Conservation (phyloP, 768 basidiomycete species). For the Suillus placidus region DNA sequence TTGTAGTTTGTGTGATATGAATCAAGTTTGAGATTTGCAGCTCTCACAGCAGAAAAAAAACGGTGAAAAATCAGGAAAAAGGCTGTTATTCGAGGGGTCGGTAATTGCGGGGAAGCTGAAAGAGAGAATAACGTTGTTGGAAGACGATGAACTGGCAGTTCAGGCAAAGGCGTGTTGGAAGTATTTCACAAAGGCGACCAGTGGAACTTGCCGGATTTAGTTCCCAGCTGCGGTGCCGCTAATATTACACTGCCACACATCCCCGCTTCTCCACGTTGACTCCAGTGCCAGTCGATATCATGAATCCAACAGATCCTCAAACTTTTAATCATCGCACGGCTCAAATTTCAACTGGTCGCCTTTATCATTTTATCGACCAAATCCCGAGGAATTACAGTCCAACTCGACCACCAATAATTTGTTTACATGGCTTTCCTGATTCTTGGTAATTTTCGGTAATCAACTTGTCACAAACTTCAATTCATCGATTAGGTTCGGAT, state of each 20-base stretch:
- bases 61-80: conserved; percentile 24
- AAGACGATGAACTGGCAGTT: conserved; percentile 14
- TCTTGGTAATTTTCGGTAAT: conserved; percentile 36
- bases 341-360: conserved; percentile 57
- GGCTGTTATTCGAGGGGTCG: conserved; percentile 1
- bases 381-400: conserved; percentile 45
- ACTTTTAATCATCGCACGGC: conserved; percentile 57
- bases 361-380: conserved; percentile 77
- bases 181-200: conserved; percentile 28
- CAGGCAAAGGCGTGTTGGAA: conserved; percentile 27
- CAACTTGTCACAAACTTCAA: neutral
- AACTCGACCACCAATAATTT: conserved; percentile 56
- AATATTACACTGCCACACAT: conserved; percentile 19
- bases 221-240: conserved; percentile 29
- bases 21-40: conserved; percentile 23
- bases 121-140: conserved; percentile 10
- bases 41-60: conserved; percentile 31
- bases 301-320: conserved; percentile 17
- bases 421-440: conserved; percentile 83
- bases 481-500: conserved; percentile 59
- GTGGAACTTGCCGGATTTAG: conserved; percentile 29
- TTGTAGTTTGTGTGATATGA: conserved; percentile 36
- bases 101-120: conserved; percentile 23
- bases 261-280: conserved; percentile 7
- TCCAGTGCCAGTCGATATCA: conserved; percentile 13